Conservation (phyloP, 257 asterid genomes). For the Ajuga chamaepitys region DNA sequence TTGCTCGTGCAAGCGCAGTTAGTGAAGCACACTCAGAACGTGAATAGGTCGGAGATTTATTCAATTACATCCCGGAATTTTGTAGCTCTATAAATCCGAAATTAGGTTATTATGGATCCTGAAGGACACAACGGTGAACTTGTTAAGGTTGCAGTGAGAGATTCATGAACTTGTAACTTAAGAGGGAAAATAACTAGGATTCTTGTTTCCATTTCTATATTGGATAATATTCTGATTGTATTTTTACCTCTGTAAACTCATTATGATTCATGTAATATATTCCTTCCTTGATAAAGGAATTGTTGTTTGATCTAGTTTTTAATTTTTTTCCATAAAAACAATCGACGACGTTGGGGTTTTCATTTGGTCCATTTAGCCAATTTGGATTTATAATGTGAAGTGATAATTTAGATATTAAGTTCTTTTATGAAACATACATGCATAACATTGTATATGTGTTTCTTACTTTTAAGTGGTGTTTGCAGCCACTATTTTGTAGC, state of each 20-base stretch:
- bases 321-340: too few relatives aligned
- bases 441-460: too few relatives aligned
- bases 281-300: too few relatives aligned
- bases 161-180: not conserved
- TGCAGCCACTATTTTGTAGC: too few relatives aligned
- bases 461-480: too few relatives aligned
- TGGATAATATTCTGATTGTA: not conserved
- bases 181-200: not conserved
- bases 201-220: not conserved
- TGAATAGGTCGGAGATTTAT: constrained; percentile 13
- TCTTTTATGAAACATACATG: too few relatives aligned
- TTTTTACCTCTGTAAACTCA: not conserved
- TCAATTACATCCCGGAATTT: constrained; percentile 21
- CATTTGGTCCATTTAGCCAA: too few relatives aligned
- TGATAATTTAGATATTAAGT: too few relatives aligned
- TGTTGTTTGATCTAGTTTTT: too few relatives aligned
- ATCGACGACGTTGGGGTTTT: too few relatives aligned
- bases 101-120: constrained; percentile 9
- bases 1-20: constrained; percentile 24
- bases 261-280: not conserved
- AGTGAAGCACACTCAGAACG: constrained; percentile 22
- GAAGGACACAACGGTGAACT: not conserved
- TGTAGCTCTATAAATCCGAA: constrained; percentile 24
- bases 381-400: too few relatives aligned
- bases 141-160: not conserved